Base-by-base conservation (phyloP, 495 filamentous ascomycete species). In the Tuber magnatum region DNA sequence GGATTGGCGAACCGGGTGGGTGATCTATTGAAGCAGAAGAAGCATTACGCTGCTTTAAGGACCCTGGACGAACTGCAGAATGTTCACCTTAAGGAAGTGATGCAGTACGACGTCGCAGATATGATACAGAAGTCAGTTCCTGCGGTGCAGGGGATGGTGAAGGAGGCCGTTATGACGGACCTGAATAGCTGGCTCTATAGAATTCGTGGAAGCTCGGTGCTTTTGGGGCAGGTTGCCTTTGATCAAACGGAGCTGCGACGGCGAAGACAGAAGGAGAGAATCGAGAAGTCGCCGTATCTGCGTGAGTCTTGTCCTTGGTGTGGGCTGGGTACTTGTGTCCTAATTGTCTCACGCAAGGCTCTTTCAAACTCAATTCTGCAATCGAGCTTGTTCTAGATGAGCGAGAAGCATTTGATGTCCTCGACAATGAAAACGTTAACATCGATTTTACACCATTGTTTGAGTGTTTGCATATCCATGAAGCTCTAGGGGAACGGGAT, bases 181-280 rank as follows among this genome's bases (percentile, higher is more conserved):
- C 84, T 99, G 48, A 98, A 97, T 83, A 97, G 92, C 2, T 99
- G 95, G 95, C 86, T 99, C n/a, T 98, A 90, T 82, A 90, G 92
- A 42, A 97, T 99, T 76, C 90, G 96, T 74, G 96, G 98, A 83
- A 96, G 94, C 46, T 97, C 94, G 0, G 94, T 97, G 76, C 97
- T 94, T 73, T 86, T 99, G 38, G 95, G 95, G 5, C 94, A 98
- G 83, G 91, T 99, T n/a, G 94, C 95, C 38, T 94, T 99, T 82
- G 97, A 94, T 81, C 92, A 97, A 80, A 98, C 95, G 0, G 91
- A 97, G 77, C 87, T 96, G 80, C 89, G 95, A n/a, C 89, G 94
- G 74, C 88, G 87, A 51, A 87, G 95, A 72, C 93, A 97, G 79
- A 92, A 94, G 81, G 90, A 94, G 75, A 88, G 95, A 32, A 87